Evolutionary conservation across 179 eudicot species (phyloP).

Genomic region (Sideroxylon spinosum): DNA sequence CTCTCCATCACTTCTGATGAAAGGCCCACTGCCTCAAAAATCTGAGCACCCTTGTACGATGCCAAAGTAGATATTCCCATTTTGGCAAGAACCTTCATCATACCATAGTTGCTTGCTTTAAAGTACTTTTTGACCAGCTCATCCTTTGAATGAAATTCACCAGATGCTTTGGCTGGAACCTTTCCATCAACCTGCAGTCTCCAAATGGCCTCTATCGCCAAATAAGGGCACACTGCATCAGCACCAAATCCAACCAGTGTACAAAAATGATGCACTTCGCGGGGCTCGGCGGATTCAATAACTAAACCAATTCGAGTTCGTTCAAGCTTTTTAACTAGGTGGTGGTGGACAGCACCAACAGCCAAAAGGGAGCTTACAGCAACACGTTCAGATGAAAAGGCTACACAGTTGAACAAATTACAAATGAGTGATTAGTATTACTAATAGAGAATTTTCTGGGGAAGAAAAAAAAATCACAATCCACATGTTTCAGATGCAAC

Average conservation of each 20-base stretch:
- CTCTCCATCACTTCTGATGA: slow-evolving; percentile 89
- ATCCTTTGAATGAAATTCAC: slow-evolving; percentile 71
- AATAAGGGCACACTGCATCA: slow-evolving; percentile 94
- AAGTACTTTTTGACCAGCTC: slow-evolving; percentile 83
- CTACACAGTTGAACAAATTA: slow-evolving; percentile 31
- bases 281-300: slow-evolving; percentile 98
- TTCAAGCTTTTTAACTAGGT: slow-evolving; percentile 81
- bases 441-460: not conserved
- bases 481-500: not conserved
- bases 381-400: slow-evolving; percentile 73
- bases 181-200: slow-evolving; percentile 95
- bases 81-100: slow-evolving; percentile 99
- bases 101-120: slow-evolving; percentile 88
- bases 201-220: slow-evolving; percentile 93
- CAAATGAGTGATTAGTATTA: not conserved
- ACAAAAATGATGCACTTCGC: slow-evolving; percentile 99
- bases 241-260: slow-evolving; percentile 95
- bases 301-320: slow-evolving; percentile 82
- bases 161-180: slow-evolving; percentile 78
- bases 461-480: not conserved
- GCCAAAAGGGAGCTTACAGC: slow-evolving; percentile 96
- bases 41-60: slow-evolving; percentile 99
- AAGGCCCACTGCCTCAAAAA: slow-evolving; percentile 96
- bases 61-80: slow-evolving; percentile 99
- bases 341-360: slow-evolving; percentile 98